phyloP scores from a whole-genome alignment of 192 early-diverging fungal species.

The Backusella sp. region DNA sequence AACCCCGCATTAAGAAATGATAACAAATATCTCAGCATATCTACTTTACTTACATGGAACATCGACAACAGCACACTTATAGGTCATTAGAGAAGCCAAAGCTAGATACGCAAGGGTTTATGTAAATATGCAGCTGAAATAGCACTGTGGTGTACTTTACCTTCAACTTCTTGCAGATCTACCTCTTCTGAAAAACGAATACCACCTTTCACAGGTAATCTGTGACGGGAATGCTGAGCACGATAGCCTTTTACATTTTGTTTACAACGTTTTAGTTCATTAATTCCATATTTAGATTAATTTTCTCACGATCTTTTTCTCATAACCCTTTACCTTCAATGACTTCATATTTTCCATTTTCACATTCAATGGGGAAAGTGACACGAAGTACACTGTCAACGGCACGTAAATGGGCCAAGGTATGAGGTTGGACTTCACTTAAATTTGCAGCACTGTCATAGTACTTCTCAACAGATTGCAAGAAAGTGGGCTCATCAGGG shows the following conservation, averaged over 20 bases:
- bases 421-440: slow-evolving; percentile 55
- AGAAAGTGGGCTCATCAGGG: slow-evolving; percentile 66
- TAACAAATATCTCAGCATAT: neutral
- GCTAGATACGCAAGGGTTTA: slow-evolving; percentile 33
- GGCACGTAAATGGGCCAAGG: slow-evolving; percentile 67
- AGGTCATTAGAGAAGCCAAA: slow-evolving; percentile 80
- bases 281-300: neutral
- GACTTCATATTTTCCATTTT: slow-evolving; percentile 62
- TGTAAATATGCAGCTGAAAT: neutral
- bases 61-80: slow-evolving; percentile 83
- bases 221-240: slow-evolving; percentile 81
- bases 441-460: slow-evolving; percentile 70
- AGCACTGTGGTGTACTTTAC: slow-evolving; percentile 9
- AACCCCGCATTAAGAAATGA: neutral
- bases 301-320: neutral
- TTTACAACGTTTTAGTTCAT: neutral
- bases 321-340: slow-evolving; percentile 43
- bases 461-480: slow-evolving; percentile 67
- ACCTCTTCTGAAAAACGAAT: slow-evolving; percentile 78
- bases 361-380: slow-evolving; percentile 76
- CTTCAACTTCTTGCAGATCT: slow-evolving; percentile 76
- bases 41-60: slow-evolving; percentile 66
- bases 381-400: slow-evolving; percentile 71
- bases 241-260: slow-evolving; percentile 54
- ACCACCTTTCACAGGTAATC: slow-evolving; percentile 77